Percentiles rank a stretch among this genome's conserved stretches.
Conservation (phyloP, 23 red algal species). For the Pyropia yezoensis region DNA sequence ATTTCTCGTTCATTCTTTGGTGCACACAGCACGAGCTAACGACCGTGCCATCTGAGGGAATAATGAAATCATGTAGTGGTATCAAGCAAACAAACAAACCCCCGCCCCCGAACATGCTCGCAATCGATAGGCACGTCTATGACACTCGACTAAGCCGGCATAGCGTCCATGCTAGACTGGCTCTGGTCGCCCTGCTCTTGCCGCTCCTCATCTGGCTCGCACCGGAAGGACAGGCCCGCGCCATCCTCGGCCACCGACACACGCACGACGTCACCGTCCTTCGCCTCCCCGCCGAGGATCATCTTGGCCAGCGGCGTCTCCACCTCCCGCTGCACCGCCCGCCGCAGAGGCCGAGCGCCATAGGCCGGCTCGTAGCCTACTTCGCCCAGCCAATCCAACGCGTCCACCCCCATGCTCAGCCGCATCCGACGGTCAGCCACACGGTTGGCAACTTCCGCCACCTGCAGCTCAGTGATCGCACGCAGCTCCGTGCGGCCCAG, state of each 20-base stretch:
- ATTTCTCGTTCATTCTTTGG: too few species aligned
- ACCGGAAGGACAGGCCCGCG: too few species aligned
- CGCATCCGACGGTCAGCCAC: constrained; percentile 69
- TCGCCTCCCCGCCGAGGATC: constrained; percentile 72
- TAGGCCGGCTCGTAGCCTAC: constrained; percentile 90
- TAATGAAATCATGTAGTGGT: too few species aligned
- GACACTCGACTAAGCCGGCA: too few species aligned
- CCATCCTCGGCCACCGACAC: not conserved
- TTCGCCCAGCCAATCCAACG: constrained; percentile 69
- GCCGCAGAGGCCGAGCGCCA: constrained; percentile 74
- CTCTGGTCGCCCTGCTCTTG: too few species aligned
- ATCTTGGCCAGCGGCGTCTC: constrained; percentile 92
- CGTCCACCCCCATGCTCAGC: constrained; percentile 43
- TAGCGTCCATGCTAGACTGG: too few species aligned
- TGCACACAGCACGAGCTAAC: too few species aligned
- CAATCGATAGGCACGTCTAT: too few species aligned
- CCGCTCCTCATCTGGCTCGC: too few species aligned
- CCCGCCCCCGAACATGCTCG: too few species aligned
- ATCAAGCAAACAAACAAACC: too few species aligned
- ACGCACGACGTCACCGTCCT: constrained; percentile 59
- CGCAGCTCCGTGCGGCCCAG: constrained; percentile 59
- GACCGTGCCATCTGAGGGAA: too few species aligned
- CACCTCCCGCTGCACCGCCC: constrained; percentile 87
- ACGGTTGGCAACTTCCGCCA: constrained; percentile 67
- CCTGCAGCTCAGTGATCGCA: constrained; percentile 75